Base-by-base conservation (phyloP, 306 rosid genomes). In the Rubus parviflorus region DNA sequence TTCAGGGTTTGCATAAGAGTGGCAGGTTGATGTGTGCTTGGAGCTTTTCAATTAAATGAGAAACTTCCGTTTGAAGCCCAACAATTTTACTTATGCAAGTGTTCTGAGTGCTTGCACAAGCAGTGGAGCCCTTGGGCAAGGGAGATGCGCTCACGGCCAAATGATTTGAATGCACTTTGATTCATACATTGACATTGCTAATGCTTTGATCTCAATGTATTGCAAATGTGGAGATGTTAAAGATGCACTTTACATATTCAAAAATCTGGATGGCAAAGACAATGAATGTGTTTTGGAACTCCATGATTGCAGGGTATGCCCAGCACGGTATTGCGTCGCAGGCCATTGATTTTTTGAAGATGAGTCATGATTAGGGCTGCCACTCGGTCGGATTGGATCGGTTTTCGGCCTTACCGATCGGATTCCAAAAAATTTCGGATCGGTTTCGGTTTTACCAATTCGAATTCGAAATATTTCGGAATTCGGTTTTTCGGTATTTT, bases 121-220 rank as follows among this genome's bases (percentile, higher is more conserved):
- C 7, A 90, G 91, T 72, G 97, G 97, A 80, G 96, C 97, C 40
- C 90, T 94, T 64, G 96, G 89, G 49, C 81, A 89, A 19, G 98
- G 98, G 8, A 87, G 87, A 84, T 83, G 88, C 76, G 66, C 75
- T 25, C 98, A 94, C 52, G 81, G 91, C 53, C 95, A 89, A 80
- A 77, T 88, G 47, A 81, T 92, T 75, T 85, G 64, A 52, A 65
- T 83, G 81, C 93, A 97, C 30, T 90, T 86, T 53, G 22, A 83
- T 66, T 87, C 87, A 14, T 73, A 87, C 58, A 62, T 88, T 46
- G 90, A 85, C 70, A 54, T 90, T 57, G 74, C 82, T 0, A 94
- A 92, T 81, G 90, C 97, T 76, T 89, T 94, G 8, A 73, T 94
- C 76, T 85, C 92, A 30, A 88, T 94, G 97, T 94, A 94, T 75